Evolutionary conservation across 768 basidiomycete species (phyloP).

Genomic region (Suillus variegatus): DNA sequence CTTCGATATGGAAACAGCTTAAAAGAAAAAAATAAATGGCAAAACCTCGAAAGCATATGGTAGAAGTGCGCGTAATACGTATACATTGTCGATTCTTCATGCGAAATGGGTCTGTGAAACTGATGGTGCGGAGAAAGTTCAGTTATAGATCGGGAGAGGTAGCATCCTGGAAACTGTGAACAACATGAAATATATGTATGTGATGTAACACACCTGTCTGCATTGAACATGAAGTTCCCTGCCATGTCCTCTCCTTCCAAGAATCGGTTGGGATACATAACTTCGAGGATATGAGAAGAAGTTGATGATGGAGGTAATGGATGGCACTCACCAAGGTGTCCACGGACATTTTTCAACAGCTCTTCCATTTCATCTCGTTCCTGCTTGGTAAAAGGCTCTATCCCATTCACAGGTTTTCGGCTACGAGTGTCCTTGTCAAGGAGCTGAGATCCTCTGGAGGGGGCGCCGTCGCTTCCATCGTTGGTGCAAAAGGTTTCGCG

Average conservation of each 20-base stretch:
- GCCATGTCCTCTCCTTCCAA: constrained; percentile 91
- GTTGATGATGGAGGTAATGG: not conserved
- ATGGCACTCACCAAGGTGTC: constrained; percentile 73
- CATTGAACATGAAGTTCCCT: constrained; percentile 92
- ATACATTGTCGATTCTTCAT: constrained; percentile 6
- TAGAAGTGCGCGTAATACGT: not conserved
- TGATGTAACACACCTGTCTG: constrained; percentile 60
- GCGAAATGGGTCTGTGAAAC: not conserved
- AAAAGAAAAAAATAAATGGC: not conserved
- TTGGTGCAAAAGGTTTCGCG: constrained; percentile 19
- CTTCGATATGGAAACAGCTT: constrained; percentile 6
- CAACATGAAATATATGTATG: not conserved
- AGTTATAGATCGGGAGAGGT: constrained; percentile 77
- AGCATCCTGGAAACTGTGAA: constrained; percentile 45
- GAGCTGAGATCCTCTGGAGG: constrained; percentile 22
- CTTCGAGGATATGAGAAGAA: constrained; percentile 39
- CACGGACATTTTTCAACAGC: constrained; percentile 71
- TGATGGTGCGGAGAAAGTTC: constrained; percentile 9
- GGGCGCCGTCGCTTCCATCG: constrained; percentile 25
- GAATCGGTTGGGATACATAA: constrained; percentile 83
- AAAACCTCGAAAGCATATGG: not conserved
- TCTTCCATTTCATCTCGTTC: constrained; percentile 92
- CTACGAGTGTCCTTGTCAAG: constrained; percentile 39
- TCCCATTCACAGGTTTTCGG: constrained; percentile 45
- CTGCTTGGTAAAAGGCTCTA: constrained; percentile 77